Conservation (phyloP, 2,329 filamentous ascomycete genomes). For the Lasiodiplodia citricola region DNA sequence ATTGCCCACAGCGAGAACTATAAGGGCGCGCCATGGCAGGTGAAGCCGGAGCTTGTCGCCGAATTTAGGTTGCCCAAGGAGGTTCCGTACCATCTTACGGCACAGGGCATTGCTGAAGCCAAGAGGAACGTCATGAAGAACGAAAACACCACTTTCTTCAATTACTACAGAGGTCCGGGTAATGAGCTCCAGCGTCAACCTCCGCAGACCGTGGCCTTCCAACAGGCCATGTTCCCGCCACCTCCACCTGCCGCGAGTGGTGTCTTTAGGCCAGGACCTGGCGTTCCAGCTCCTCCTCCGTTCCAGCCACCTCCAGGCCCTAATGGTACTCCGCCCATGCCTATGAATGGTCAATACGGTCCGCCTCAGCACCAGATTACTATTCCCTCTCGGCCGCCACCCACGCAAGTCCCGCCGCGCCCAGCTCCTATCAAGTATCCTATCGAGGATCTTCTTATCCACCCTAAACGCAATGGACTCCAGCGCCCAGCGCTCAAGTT, state of each 20-base stretch:
- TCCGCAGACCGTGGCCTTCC: conserved; percentile 13
- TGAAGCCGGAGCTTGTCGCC: conserved; percentile 83
- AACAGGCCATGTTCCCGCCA: conserved; percentile 10
- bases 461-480: conserved; percentile 65
- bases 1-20: conserved; percentile 90
- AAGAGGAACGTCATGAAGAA: conserved; percentile 70
- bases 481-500: conserved; percentile 79
- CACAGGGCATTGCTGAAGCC: conserved; percentile 41
- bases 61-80: conserved; percentile 87
- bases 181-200: conserved; percentile 22
- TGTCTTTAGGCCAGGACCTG: conserved; percentile 16
- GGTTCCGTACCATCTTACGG: conserved; percentile 63
- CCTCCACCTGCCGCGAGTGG: not conserved
- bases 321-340: not conserved
- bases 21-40: conserved; percentile 96
- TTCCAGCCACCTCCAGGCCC: conserved; percentile 13
- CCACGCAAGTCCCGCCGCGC: conserved; percentile 50
- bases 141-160: conserved; percentile 23
- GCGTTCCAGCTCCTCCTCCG: conserved; percentile 12
- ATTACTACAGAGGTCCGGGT: conserved; percentile 19
- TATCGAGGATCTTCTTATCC: conserved; percentile 88
- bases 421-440: conserved; percentile 84
- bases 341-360: conserved; percentile 19
- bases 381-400: conserved; percentile 16
- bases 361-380: conserved; percentile 15